Evolutionary conservation across 129 eudicot genomes (phyloP), one percentile per base, ranked within the genome.

Genomic region (Oenanthe sinensis): DNA sequence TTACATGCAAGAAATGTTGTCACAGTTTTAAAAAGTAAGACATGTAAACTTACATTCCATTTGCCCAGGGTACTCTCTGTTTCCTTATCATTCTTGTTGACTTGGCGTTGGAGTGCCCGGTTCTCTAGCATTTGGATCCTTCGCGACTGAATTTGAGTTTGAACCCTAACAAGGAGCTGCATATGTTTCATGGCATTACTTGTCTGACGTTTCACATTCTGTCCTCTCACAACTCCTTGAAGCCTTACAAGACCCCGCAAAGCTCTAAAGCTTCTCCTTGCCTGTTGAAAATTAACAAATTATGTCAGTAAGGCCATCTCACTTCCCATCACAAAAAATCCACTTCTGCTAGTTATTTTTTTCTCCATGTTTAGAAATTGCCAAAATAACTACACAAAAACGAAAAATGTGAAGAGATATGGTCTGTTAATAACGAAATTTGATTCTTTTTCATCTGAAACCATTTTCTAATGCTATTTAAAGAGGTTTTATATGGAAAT

Each of bases 211-310:
- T 90, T 90, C 80, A 91, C 97, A 68, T 87, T 96, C 36, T 89
- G 92, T 42, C 99, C 91, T 85, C 92, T 87, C 47, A 96, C 89
- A 68, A 92, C 97, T 68, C 88, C 91, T 85, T 96, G 97, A 52
- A 96, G 95, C 87, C 99, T 89, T 82, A 92, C 97, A n/a, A 96
- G 83, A 70, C 99, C 99, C 87, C 85, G 90, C 82, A 96, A 80
- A 71, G 99, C 95, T 81, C 90, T 85, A 83, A 83, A 92, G 86
- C 92, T 92, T 84, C 90, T 89, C 85, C 97, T 90, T 48, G 97
- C 99, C 99, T 96, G 79, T 33, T 71, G 8, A n/a, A 79, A 4
- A 58, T 33, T 54, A 72, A 80, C 33, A 68, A 78, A 15, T n/a
- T 77, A 16, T 52, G 22, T 74, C 60, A 65, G 37, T 65, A 78